A percentile compares a stretch with the other conserved stretches of the same genome.
These are phyloP conservation scores for Carallia pectinifolia DNA, from an alignment of 345 rosid species.

Conservation along the genomic window DNA sequence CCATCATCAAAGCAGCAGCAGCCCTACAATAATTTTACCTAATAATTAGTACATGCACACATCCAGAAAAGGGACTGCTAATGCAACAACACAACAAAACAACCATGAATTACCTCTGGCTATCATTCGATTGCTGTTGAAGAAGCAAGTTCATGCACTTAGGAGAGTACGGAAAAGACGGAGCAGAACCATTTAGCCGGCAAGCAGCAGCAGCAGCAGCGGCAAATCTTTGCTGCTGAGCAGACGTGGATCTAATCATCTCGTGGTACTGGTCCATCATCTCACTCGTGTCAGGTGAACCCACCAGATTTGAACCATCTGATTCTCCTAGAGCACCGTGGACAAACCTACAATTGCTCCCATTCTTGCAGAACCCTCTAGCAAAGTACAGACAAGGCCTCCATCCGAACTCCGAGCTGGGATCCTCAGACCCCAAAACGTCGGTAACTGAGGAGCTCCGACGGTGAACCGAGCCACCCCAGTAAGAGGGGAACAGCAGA, in stretches of 20 bases:
- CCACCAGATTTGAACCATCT: constrained; percentile 42
- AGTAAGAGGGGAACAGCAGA: constrained; percentile 39
- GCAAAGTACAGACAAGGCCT: constrained; percentile 83
- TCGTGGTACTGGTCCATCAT: constrained; percentile 60
- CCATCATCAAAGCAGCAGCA: constrained; percentile 61
- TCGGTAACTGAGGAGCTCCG: constrained; percentile 77
- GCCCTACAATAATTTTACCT: constrained; percentile 3
- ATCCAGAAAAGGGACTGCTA: neutral
- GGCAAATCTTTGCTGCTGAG: constrained; percentile 60
- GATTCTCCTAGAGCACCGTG: constrained; percentile 50
- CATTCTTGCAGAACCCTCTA: constrained; percentile 90
- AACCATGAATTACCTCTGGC: constrained; percentile 48
- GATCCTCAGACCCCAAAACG: constrained; percentile 65
- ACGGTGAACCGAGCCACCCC: constrained; percentile 55
- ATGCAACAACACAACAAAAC: neutral
- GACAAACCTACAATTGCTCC: constrained; percentile 72
- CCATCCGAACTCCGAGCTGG: constrained; percentile 66
- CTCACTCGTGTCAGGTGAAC: constrained; percentile 73
- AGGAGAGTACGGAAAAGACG: constrained; percentile 64
- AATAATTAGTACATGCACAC: neutral
- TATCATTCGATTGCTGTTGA: constrained; percentile 61
- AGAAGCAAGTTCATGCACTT: constrained; percentile 56
- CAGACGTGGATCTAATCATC: constrained; percentile 79
- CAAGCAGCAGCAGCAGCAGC: constrained; percentile 53
- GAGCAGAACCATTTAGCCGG: constrained; percentile 41